Base-by-base conservation (phyloP, 257 asterid species). In the Scutellaria minor region DNA sequence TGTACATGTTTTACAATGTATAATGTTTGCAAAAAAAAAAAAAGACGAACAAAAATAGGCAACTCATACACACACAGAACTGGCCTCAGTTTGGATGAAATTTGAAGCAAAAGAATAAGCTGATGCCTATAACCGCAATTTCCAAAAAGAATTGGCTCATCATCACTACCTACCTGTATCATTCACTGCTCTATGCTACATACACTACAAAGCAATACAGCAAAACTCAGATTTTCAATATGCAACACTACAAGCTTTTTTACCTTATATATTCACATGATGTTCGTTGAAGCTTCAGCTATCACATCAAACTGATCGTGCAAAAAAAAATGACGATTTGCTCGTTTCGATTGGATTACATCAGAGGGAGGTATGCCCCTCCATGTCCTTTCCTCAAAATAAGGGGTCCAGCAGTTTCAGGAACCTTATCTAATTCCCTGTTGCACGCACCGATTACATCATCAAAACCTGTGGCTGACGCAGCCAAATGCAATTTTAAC, bases 361-460 rank as follows among this genome's bases (percentile, higher is more conserved):
- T 95, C 67, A 95, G 84, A 72, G 99, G 99, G 50, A 95, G 98
- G 80, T 95, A 95, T 14, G 84, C 98, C 63, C 99, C 99, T 45
- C 99, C 99, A 61, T 95, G 98, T 39, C 99, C 98, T 83, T 90
- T 95, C 82, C 97, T 90, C 86, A 95, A 77, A 74, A 95, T 92
- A 75, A 92, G 99, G 35, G 98, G 99, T 7, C 98, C 99, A 2
- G 99, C 98, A 69, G 77, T 89, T 71, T 95, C 99, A 14, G 96
- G 99, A 51, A 95, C 96, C 84, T 90, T 95, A 75, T 95, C 99
- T 86, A 95, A 78, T 61, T 76, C 95, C 65, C 77, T 84, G 71
- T 81, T 87, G 80, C 98, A 88, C 3, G 78, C 80, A 15, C 79
- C 83, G 20, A 95, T 74, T 3, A 95, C 85, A 75, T 91, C 98